Evolutionary conservation across 78 protist genomes (phyloP).

Genomic region (Polysphondylium violaceum): DNA sequence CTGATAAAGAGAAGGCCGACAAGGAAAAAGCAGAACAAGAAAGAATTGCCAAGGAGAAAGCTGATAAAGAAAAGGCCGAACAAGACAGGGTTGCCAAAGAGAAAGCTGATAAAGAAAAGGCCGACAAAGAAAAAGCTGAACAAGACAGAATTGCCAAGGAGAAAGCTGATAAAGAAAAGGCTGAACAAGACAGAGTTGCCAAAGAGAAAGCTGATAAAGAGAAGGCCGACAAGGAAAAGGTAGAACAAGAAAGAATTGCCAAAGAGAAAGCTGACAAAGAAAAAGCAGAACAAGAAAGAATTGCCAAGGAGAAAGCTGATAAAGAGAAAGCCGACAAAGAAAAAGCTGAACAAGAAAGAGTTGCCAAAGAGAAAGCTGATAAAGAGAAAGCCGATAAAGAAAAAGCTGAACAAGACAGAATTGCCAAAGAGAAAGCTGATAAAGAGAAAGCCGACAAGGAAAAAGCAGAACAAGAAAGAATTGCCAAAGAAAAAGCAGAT

Average conservation of each 20-base stretch:
- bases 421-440: conserved; percentile 2
- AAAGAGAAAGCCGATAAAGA: conserved; percentile 11
- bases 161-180: background rate
- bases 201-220: background rate
- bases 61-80: background rate
- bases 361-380: background rate
- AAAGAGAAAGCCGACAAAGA: conserved; percentile 7
- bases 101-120: conserved; percentile 1
- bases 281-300: background rate
- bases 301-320: background rate
- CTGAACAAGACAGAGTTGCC: background rate
- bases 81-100: conserved; percentile 5
- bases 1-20: background rate
- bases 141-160: background rate
- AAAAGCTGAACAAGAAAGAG: conserved; percentile 6
- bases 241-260: background rate
- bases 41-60: background rate
- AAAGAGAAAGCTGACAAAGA: conserved; percentile 7
- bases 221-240: background rate
- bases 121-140: background rate
- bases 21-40: background rate
- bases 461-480: conserved; percentile 5
- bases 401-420: background rate
- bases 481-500: background rate
- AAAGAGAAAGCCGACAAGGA: conserved; percentile 40